Evolutionary conservation across 768 basidiomycete species (phyloP), one percentile per base, ranked within the genome.

Genomic region (Trametes maxima): DNA sequence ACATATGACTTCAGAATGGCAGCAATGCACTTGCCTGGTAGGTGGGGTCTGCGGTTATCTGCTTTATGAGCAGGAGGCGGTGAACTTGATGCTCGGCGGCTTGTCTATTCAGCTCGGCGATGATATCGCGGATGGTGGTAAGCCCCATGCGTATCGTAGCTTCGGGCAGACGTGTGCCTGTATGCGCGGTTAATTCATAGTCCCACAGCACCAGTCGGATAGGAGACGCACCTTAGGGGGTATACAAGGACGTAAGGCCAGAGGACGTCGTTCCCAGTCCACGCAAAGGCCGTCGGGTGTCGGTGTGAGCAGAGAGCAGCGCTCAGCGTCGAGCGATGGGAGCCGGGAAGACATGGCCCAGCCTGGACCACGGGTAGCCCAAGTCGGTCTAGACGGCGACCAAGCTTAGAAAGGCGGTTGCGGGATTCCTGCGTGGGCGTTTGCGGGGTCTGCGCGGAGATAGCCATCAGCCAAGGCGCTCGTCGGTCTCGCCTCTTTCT

Each of bases 81-180:
- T 62, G 62, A 16, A 49, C 52, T 44, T 63, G 61, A 44, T 61
- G 64, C 39, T 65, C 63, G 5, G 60, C 57, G 19, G 63, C 64
- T 53, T 65, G 63, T 28, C 66, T 53, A 51, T 59, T 64, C 42
- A 67, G 64, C 42, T 65, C 66, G 19, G 60, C 60, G 59, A 67
- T 67, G 57, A 67, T 60, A 28, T 57, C 60, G 64, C 64, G 60
- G 58, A 67, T 67, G 25, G 62, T 64, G 21, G 47, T 50, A n/a
- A 59, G 44, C n/a, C 57, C 57, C 57, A 59, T 59, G 19, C 43
- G 48, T 48, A 24, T 21, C n/a, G 37, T 17, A 22, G 24, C 35
- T 39, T 28, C 39, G n/a, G 8, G 19, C 16, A 16, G 22, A 16
- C 16, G 25, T 48, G 25, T 48, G 25, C 47, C 49, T 37, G 17